Percentiles rank a stretch among this genome's conserved stretches.
phyloP scores from a whole-genome alignment of 306 rosid species.

The Acacia crassicarpa region DNA sequence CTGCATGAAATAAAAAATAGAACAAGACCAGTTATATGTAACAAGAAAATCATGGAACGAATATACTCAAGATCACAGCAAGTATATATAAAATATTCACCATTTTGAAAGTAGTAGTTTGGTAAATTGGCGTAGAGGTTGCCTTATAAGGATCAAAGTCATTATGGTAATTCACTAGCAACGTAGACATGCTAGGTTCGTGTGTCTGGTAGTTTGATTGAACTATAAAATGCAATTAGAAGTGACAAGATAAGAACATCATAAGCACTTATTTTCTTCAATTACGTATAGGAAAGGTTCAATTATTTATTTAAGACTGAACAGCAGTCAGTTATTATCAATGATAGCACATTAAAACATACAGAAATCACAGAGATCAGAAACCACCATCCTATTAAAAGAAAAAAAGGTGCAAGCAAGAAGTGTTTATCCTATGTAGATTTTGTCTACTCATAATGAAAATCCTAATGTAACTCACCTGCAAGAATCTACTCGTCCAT shows the following conservation, averaged over 20 bases:
- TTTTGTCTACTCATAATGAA: constrained; percentile 39
- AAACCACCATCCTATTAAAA: constrained; percentile 8
- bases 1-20: no score
- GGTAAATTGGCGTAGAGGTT: no score
- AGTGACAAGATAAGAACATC: constrained; percentile 16
- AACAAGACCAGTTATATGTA: no score
- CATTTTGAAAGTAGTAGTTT: no score
- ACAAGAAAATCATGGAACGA: no score
- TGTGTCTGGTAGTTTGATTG: no score
- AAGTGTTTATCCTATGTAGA: constrained; percentile 12
- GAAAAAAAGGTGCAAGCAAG: constrained; percentile 6
- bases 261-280: constrained; percentile 3
- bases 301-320: background rate
- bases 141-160: no score
- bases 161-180: no score
- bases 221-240: no score
- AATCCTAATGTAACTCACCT: constrained; percentile 44
- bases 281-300: constrained; percentile 26
- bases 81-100: no score
- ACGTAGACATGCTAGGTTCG: no score
- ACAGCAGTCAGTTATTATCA: background rate
- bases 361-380: background rate
- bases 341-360: background rate
- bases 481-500: constrained; percentile 89
- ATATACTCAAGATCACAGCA: no score